Conservation (phyloP, 2,329 filamentous ascomycete genomes). For the Curvularia sp. region DNA sequence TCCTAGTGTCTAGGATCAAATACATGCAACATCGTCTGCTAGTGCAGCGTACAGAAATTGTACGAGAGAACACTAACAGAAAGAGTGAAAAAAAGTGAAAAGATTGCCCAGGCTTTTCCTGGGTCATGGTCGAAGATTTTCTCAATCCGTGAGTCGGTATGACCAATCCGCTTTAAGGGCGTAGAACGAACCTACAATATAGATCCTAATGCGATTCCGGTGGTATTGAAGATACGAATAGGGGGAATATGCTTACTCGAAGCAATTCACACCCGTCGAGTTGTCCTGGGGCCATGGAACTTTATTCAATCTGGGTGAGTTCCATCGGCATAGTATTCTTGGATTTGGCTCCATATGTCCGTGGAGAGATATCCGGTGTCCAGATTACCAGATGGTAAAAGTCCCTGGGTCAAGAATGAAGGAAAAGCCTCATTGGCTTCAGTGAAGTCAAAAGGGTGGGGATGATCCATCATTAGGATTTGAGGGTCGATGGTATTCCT, state of each 20-base stretch:
- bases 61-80: constrained; percentile 4
- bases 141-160: not conserved
- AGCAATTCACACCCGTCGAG: not conserved
- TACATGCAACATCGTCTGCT: not conserved
- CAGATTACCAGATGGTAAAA: not conserved
- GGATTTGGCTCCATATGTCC: not conserved
- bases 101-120: not conserved
- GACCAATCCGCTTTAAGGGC: not conserved
- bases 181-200: not conserved
- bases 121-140: not conserved
- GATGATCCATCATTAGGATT: not conserved
- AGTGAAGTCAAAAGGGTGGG: not conserved
- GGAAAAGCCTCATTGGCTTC: not conserved
- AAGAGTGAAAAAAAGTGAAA: not conserved
- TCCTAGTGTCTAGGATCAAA: not conserved
- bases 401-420: not conserved
- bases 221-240: too few species aligned
- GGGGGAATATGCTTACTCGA: too few species aligned
- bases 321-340: not conserved
- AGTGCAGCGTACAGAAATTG: constrained; percentile 1
- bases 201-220: not conserved
- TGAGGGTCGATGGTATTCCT: not conserved
- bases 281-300: not conserved
- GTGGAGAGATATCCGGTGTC: not conserved
- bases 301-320: not conserved